These are phyloP conservation scores for Chenopodium suecicum DNA, from an alignment of 148 eudicot species.

Conservation along the genomic window DNA sequence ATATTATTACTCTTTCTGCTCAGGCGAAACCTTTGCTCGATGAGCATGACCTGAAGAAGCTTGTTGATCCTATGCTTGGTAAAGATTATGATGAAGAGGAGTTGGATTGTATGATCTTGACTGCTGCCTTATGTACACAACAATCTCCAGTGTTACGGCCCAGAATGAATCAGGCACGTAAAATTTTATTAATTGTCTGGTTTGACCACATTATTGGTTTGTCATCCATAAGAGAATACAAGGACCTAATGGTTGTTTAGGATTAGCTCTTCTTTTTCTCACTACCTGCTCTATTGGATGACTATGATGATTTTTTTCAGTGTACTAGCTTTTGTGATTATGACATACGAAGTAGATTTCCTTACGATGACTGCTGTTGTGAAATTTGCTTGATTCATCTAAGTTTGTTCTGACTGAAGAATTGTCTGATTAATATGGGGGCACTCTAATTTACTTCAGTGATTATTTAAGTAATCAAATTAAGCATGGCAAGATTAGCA, in stretches of 20 bases:
- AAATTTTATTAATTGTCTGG: neutral
- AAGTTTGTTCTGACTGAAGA: neutral
- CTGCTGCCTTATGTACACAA: constrained; percentile 70
- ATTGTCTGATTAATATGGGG: neutral
- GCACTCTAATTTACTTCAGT: neutral
- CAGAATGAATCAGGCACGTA: constrained; percentile 79
- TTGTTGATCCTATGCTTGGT: constrained; percentile 66
- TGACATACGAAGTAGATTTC: neutral
- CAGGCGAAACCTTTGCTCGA: constrained; percentile 86
- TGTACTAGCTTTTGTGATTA: neutral
- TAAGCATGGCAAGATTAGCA: neutral
- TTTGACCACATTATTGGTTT: neutral
- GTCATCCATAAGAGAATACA: neutral
- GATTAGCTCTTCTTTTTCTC: neutral
- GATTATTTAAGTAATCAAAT: neutral
- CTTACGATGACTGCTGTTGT: neutral
- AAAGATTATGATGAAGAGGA: constrained; percentile 48
- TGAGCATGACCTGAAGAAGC: constrained; percentile 42
- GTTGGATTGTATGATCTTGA: constrained; percentile 61
- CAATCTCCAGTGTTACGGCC: constrained; percentile 65
- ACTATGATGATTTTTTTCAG: neutral
- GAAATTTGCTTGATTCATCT: neutral
- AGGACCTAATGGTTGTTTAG: neutral
- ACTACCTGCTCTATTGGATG: neutral
- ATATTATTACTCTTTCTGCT: neutral